phyloP scores from a whole-genome alignment of 352 stramenopile species.

The Poterioochromonas sp. region DNA sequence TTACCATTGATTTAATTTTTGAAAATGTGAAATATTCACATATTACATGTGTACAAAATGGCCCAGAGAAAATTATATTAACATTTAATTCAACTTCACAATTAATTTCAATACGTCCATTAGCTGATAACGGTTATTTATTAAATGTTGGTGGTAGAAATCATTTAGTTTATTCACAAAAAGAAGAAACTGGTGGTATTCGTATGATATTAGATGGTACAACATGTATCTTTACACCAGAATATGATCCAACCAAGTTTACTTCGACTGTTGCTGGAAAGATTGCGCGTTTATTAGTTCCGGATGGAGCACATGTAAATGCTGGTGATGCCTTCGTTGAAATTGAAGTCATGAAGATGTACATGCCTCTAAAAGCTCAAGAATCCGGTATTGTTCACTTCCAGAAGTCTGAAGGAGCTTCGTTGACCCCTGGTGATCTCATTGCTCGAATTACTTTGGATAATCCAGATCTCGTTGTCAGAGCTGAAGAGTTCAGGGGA shows the following conservation, averaged over 20 bases:
- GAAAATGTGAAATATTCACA: constrained; percentile 99
- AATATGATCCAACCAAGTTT: constrained; percentile 96
- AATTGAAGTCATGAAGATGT: constrained; percentile 99
- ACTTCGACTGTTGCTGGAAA: constrained; percentile 96
- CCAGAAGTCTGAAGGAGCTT: constrained; percentile 86
- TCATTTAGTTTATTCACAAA: constrained; percentile 87
- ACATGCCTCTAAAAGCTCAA: constrained; percentile 95
- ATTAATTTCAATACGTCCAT: constrained; percentile 80
- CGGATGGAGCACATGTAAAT: constrained; percentile 78
- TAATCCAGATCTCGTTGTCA: constrained; percentile 90
- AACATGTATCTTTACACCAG: constrained; percentile 94
- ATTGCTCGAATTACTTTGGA: constrained; percentile 94
- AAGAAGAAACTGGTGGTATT: constrained; percentile 42
- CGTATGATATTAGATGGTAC: constrained; percentile 78
- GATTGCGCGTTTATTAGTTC: constrained; percentile 95
- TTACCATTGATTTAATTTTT: constrained; percentile 91
- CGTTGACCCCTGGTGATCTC: constrained; percentile 86
- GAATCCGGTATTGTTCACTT: constrained; percentile 88
- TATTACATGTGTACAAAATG: constrained; percentile 36
- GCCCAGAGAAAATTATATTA: constrained; percentile 37
- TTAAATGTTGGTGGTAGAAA: constrained; percentile 89
- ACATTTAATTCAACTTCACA: constrained; percentile 21
- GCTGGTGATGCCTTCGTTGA: constrained; percentile 68
- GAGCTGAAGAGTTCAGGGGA: constrained; percentile 77
- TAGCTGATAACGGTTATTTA: constrained; percentile 95